Base-by-base conservation (phyloP, 1,139 yeast genomes). In the Hyphopichia pseudoburtonii region DNA sequence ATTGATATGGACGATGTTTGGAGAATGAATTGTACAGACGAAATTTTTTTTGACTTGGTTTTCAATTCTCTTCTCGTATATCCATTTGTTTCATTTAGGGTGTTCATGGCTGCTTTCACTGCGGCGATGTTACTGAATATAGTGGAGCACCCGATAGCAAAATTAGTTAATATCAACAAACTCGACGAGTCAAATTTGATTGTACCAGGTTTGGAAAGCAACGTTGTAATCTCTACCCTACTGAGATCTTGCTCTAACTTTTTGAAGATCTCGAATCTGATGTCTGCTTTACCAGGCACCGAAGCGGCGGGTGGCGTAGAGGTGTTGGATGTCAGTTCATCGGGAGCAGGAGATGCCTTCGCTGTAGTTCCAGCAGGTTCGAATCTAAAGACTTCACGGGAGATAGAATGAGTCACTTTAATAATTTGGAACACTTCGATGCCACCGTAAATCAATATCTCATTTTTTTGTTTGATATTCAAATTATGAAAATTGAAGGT, bases 261-360 rank as follows among this genome's bases (percentile, higher is more conserved):
- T 17, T 55, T 48, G 35, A 68, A 66, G n/a, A 70, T 44, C 47
- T 80, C 85, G 49, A 80, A 76, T 17, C 81, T 53, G 1, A 80
- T 39, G 46, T 80, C 86, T 4, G 76, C 73, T 33, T 68, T 69
- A 0, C 56, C 36, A 1, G 48, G 18, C 10, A 32, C 12, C 3
- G 38, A 23, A 14, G 42, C 10, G n/a, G 37, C 28, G 14, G 43
- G 34, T 3, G 38, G 32, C 23, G 38, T 18, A 12, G 18, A 16
- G 19, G 22, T 14, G 26, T 21, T 17, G 30, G 30, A 6, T 21
- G 16, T 30, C 22, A 35, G 7, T 19, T 34, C 36, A n/a, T 38
- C 36, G 22, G 36, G 36, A 14, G 31, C n/a, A 17, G 38, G 34
- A 7, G 42, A 31, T 3, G 27, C 23, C 6, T 29, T 30, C 1